Evolutionary conservation across 2,329 filamentous ascomycete genomes (phyloP).

Genomic region (Keithomyces neogunnii): DNA sequence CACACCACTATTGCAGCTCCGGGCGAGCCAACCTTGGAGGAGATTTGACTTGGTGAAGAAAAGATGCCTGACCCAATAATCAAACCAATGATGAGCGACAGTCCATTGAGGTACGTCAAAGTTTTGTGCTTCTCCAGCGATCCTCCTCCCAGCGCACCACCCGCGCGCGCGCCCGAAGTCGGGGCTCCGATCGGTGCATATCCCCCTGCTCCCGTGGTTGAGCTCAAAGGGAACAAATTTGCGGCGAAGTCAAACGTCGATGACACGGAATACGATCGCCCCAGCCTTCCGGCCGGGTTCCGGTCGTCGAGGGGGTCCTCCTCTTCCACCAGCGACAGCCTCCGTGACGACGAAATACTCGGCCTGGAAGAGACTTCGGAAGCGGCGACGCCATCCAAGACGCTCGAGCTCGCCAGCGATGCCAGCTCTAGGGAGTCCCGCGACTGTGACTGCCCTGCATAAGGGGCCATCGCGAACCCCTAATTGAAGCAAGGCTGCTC

Average conservation of each 20-base stretch:
- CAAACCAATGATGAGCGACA: conserved; percentile 83
- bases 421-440: conserved; percentile 96
- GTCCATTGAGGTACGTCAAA: conserved; percentile 85
- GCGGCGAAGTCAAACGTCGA: conserved; percentile 95
- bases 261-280: conserved; percentile 77
- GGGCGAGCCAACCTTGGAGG: conserved; percentile 81
- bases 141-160: conserved; percentile 56
- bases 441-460: conserved; percentile 34
- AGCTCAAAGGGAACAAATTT: conserved; percentile 85
- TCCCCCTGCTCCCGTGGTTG: conserved; percentile 59
- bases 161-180: conserved; percentile 40
- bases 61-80: conserved; percentile 98
- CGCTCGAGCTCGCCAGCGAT: conserved; percentile 79
- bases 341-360: conserved; percentile 87
- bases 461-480: conserved; percentile 30
- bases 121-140: conserved; percentile 93
- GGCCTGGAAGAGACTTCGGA: conserved; percentile 65
- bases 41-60: conserved; percentile 88
- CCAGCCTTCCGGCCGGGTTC: conserved; percentile 38
- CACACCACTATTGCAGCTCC: conserved; percentile 88
- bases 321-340: conserved; percentile 72
- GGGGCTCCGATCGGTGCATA: conserved; percentile 84
- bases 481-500: background rate
- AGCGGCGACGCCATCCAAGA: conserved; percentile 41
- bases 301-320: conserved; percentile 65